Conservation (phyloP, 1,284 basidiomycete species). For the Ustanciosporium gigantosporum region DNA sequence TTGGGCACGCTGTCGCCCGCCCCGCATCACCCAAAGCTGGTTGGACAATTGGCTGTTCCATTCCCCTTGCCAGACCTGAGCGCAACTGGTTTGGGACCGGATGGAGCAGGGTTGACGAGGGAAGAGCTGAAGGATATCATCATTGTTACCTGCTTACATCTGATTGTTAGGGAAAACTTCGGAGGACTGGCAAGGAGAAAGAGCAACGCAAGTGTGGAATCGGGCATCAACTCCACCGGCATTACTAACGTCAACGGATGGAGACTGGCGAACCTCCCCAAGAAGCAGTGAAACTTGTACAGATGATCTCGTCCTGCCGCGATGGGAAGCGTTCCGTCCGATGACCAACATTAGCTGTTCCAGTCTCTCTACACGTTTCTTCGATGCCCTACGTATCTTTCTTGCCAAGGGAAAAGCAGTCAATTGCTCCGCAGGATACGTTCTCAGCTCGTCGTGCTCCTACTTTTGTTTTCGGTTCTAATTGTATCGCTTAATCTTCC, state of each 20-base stretch:
- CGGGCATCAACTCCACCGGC: neutral
- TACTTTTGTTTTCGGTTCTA: no score
- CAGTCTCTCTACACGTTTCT: no score
- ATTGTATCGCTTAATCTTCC: no score
- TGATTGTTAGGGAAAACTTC: constrained; percentile 87
- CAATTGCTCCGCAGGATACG: no score
- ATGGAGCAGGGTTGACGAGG: constrained; percentile 66
- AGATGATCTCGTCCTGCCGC: neutral
- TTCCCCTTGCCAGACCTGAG: constrained; percentile 68
- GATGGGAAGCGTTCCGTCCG: no score
- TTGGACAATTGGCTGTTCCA: constrained; percentile 85
- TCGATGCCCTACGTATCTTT: no score
- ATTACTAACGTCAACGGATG: constrained; percentile 27
- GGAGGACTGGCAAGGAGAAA: constrained; percentile 73
- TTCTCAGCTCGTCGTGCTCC: no score
- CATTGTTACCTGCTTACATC: constrained; percentile 83
- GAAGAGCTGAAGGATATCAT: constrained; percentile 94
- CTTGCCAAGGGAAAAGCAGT: no score
- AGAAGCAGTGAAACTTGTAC: constrained; percentile 7
- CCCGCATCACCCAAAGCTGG: constrained; percentile 93
- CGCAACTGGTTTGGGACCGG: constrained; percentile 43
- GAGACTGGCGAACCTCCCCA: constrained; percentile 32
- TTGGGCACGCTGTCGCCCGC: constrained; percentile 73
- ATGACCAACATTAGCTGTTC: no score
- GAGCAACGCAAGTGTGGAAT: constrained; percentile 65